A percentile compares a stretch with the other conserved stretches of the same genome.
Conservation (phyloP, 768 basidiomycete species). For the Cystofilobasidium capitatum region DNA sequence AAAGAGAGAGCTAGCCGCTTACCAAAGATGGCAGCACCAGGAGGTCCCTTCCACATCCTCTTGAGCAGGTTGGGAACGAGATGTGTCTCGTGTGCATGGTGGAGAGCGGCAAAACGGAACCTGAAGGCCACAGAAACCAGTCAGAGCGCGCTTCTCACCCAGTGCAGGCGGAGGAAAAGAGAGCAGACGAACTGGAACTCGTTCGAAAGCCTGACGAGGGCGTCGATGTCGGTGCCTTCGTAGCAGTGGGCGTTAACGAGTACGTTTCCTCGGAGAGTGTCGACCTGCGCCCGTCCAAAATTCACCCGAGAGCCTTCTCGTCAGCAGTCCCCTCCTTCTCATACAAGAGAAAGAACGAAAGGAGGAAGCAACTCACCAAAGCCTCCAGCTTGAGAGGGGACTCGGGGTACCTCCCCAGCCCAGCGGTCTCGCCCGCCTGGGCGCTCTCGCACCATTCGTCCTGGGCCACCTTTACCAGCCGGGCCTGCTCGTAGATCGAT, state of each 20-base stretch:
- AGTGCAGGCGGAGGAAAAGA: neutral
- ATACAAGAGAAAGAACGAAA: neutral
- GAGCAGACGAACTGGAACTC: slow-evolving; percentile 52
- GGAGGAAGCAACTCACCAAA: neutral
- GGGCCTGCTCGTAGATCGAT: slow-evolving; percentile 14
- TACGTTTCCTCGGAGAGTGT: slow-evolving; percentile 7
- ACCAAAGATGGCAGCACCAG: slow-evolving; percentile 55
- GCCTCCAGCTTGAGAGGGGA: neutral
- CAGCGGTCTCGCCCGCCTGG: neutral
- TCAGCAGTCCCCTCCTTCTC: neutral
- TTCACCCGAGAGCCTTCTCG: neutral
- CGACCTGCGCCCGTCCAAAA: neutral
- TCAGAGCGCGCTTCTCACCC: slow-evolving; percentile 8
- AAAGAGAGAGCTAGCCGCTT: too few relatives aligned
- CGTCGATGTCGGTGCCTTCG: slow-evolving; percentile 55
- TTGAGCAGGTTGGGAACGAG: slow-evolving; percentile 64
- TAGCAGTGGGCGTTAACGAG: slow-evolving; percentile 50
- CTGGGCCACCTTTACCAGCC: slow-evolving; percentile 8
- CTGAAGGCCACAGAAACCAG: slow-evolving; percentile 22
- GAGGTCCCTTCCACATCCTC: slow-evolving; percentile 61
- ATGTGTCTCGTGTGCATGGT: slow-evolving; percentile 67
- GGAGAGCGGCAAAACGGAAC: slow-evolving; percentile 1
- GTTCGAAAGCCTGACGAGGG: slow-evolving; percentile 53
- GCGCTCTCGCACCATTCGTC: slow-evolving; percentile 16
- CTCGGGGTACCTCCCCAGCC: neutral